phyloP scores from a whole-genome alignment of 495 filamentous ascomycete genomes.

The Hypoxylon subgilvum region DNA sequence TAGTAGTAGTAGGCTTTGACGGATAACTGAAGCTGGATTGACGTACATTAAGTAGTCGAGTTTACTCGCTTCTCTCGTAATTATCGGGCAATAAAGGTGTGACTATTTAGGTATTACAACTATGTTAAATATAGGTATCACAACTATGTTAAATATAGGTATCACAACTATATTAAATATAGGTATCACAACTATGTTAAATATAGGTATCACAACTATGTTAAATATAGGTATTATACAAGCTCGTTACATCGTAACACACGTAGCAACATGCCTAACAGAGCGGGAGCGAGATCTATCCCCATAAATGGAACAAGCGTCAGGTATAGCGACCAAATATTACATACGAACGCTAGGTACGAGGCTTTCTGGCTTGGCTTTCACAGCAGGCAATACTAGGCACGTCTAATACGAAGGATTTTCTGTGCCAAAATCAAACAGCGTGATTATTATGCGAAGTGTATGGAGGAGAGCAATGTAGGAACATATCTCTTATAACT shows the following conservation, averaged over 20 bases:
- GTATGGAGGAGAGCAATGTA: too few species aligned
- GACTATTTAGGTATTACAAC: background rate
- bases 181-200: too few species aligned
- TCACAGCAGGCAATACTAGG: too few species aligned
- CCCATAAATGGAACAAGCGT: too few species aligned
- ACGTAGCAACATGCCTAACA: background rate
- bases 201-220: background rate
- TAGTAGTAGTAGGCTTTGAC: constrained; percentile 4
- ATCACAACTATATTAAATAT: background rate
- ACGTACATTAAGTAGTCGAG: background rate
- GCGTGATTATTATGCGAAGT: too few species aligned
- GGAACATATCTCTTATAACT: too few species aligned
- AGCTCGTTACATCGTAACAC: background rate
- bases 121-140: background rate
- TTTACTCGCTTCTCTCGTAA: background rate
- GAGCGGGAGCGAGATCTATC: too few species aligned
- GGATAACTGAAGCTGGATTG: background rate
- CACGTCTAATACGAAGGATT: too few species aligned
- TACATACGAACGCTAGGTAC: too few species aligned
- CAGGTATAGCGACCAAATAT: too few species aligned
- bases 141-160: background rate
- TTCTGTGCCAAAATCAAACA: too few species aligned
- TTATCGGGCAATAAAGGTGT: background rate
- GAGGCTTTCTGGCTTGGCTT: too few species aligned
- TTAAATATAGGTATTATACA: background rate